These are phyloP conservation scores for Cladosporium sp. DNA, from an alignment of 2,329 filamentous ascomycete species.

Conservation along the genomic window DNA sequence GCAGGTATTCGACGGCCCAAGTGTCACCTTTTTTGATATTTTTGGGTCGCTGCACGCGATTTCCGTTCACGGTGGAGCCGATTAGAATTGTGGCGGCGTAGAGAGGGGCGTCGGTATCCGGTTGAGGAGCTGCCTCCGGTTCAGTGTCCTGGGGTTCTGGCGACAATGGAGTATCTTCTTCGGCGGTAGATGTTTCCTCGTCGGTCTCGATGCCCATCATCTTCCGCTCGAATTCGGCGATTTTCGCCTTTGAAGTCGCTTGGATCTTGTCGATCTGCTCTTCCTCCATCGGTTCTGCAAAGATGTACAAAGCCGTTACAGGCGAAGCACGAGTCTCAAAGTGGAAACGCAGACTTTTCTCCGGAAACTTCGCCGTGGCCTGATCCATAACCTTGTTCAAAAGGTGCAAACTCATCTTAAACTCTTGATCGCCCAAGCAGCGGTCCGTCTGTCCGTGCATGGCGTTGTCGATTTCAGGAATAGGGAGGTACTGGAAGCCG, in stretches of 20 bases:
- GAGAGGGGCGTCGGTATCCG: conserved; percentile 35
- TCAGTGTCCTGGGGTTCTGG: conserved; percentile 34
- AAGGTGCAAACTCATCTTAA: conserved; percentile 72
- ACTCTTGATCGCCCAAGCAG: conserved; percentile 73
- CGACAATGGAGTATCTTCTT: conserved; percentile 17
- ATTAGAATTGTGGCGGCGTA: conserved; percentile 68
- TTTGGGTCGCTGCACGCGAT: conserved; percentile 56
- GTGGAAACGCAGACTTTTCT: conserved; percentile 39
- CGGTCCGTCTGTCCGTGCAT: conserved; percentile 72
- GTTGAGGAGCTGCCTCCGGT: conserved; percentile 12
- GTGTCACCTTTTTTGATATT: conserved; percentile 41
- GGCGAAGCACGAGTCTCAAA: conserved; percentile 42
- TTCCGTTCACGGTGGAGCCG: conserved; percentile 66
- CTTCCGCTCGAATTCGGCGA: conserved; percentile 63
- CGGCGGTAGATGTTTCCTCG: not conserved
- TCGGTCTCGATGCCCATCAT: conserved; percentile 27
- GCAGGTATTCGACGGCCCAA: conserved; percentile 75
- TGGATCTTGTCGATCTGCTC: conserved; percentile 72
- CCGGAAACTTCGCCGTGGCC: conserved; percentile 69
- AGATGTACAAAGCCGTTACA: conserved; percentile 66
- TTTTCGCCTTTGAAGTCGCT: conserved; percentile 55
- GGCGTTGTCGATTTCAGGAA: conserved; percentile 82
- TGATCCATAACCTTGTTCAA: conserved; percentile 74
- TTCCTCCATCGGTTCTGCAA: conserved; percentile 76
- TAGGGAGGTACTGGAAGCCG: conserved; percentile 88